Evolutionary conservation across 345 rosid species (phyloP), one percentile per base, ranked within the genome.

Genomic region (Luvunga scandens): DNA sequence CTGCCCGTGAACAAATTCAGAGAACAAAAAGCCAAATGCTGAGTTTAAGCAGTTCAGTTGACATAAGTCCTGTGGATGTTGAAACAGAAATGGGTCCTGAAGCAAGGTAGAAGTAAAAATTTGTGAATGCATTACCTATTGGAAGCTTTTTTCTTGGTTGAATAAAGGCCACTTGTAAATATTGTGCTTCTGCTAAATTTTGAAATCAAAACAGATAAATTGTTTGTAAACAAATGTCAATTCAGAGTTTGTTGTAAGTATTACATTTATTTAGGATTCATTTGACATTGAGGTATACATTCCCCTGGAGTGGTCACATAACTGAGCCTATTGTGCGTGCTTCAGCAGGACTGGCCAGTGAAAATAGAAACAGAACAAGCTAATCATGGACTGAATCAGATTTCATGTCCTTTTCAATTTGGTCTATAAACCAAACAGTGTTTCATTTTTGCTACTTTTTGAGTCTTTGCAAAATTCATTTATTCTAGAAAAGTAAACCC

Each of bases 11-110:
- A 70, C 76, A 69, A 55, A 72, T 1, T 28, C 5, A 7, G 13
- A 25, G 30, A 25, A 66, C n/a, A 1, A 25, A 66, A 59, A 18
- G 38, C 53, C 31, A 33, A 38, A 18, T 22, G 7, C 36, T 33
- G 33, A 67, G 55, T 38, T 77, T 63, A 25, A 77, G 63, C 69
- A 66, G 63, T 81, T 81, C 83, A 6, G 12, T 71, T 55, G 79
- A 56, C 31, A 56, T 56, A 19, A 38, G 57, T 24, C 42, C 66
- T 28, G 53, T 80, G 61, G 68, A 64, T 64, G 50, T 53, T 71
- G 83, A 72, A 56, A 57, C 67, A 9, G 77, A 39, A 71, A 16
- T 18, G 45, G 80, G 73, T 33, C 83, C 83, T 9, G 62, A 71
- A 59, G 69, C 63, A 8, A 76, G 83, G 25, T 81, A 81, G 79